Evolutionary conservation across 2,329 filamentous ascomycete species (phyloP).

Genomic region (Exophiala aquamarina): DNA sequence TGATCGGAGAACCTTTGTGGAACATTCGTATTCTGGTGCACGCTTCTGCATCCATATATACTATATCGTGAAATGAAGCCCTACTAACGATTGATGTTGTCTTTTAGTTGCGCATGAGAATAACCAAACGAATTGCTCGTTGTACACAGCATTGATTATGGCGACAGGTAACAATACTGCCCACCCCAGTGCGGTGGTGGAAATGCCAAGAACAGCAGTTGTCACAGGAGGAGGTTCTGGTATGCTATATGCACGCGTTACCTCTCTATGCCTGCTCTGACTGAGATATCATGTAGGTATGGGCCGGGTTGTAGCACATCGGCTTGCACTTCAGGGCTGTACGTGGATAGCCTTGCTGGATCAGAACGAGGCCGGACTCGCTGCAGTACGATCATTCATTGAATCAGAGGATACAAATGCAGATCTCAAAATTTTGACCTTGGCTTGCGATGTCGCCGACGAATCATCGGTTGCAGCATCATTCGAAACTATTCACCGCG

Average conservation of each 20-base stretch:
- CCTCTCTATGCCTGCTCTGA: neutral
- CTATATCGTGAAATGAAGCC: too few species aligned
- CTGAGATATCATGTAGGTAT: slow-evolving; percentile 2
- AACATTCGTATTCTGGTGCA: too few species aligned
- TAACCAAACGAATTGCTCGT: too few species aligned
- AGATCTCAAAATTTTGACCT: slow-evolving; percentile 32
- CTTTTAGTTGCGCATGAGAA: too few species aligned
- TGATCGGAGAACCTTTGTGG: too few species aligned
- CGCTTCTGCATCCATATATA: too few species aligned
- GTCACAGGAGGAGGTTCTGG: slow-evolving; percentile 2
- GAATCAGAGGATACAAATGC: neutral
- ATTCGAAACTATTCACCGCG: slow-evolving; percentile 41
- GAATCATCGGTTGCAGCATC: slow-evolving; percentile 44
- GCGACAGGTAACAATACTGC: neutral
- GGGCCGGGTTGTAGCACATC: neutral
- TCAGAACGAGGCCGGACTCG: neutral
- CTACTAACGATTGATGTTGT: too few species aligned
- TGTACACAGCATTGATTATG: too few species aligned
- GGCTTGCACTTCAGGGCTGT: neutral
- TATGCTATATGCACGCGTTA: neutral
- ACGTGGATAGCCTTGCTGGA: neutral
- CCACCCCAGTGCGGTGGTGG: neutral
- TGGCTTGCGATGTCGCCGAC: slow-evolving; percentile 50
- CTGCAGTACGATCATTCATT: neutral
- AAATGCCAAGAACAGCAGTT: neutral